phyloP scores from a whole-genome alignment of 1,139 yeast species.

The Nakaseomyces glabratus region DNA sequence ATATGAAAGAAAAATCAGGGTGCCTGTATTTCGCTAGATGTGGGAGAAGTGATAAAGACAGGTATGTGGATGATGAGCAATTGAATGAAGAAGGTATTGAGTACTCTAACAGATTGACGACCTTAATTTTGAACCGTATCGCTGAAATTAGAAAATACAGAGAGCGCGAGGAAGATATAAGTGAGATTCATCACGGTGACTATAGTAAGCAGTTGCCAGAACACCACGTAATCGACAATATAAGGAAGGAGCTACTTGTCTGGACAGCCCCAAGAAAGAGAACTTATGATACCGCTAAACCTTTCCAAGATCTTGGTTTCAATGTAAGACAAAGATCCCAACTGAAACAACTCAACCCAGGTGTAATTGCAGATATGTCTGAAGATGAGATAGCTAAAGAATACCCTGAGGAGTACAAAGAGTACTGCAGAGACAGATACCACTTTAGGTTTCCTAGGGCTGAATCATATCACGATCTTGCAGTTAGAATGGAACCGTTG shows the following conservation, averaged over 20 bases:
- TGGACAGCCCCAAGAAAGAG: constrained; percentile 91
- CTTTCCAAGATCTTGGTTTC: constrained; percentile 51
- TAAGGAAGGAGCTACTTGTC: constrained; percentile 39
- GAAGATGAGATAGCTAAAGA: constrained; percentile 48
- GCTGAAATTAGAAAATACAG: constrained; percentile 21
- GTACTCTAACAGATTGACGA: constrained; percentile 42
- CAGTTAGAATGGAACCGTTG: constrained; percentile 87
- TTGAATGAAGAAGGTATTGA: constrained; percentile 49
- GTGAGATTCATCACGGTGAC: constrained; percentile 16
- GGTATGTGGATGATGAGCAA: constrained; percentile 50
- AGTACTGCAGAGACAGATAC: constrained; percentile 69
- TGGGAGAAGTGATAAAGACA: constrained; percentile 44
- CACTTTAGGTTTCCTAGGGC: constrained; percentile 89
- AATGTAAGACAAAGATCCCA: constrained; percentile 68
- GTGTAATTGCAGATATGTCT: constrained; percentile 65
- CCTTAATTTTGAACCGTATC: constrained; percentile 35
- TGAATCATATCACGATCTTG: constrained; percentile 92
- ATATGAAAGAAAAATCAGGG: constrained; percentile 71
- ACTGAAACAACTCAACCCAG: constrained; percentile 82
- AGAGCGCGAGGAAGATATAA: constrained; percentile 23
- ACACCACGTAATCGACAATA: constrained; percentile 12
- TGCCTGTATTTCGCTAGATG: constrained; percentile 66
- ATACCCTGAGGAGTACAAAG: constrained; percentile 64
- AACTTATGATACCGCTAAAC: constrained; percentile 70
- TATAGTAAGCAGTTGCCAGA: neutral